Percentiles rank a stretch among this genome's conserved stretches.
phyloP scores from a whole-genome alignment of 805 yeast genomes.

The Pichia thaimueangensis region DNA sequence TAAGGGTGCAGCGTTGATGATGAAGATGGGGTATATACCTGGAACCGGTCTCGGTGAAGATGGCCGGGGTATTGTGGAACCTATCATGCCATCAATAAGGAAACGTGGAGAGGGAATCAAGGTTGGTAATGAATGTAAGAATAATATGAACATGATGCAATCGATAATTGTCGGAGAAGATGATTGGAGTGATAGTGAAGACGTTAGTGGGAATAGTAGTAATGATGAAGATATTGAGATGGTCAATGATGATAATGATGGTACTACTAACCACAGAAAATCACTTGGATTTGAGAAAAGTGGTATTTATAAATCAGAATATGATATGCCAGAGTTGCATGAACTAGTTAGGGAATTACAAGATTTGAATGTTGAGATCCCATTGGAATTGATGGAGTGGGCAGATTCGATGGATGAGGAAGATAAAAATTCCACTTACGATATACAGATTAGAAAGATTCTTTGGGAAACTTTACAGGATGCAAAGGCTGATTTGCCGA shows the following conservation, averaged over 20 bases:
- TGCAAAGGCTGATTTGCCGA: constrained; percentile 9
- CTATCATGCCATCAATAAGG: constrained; percentile 64
- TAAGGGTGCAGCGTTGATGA: constrained; percentile 72
- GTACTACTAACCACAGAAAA: background rate
- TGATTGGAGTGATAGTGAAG: constrained; percentile 13
- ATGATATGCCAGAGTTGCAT: constrained; percentile 29
- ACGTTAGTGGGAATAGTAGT: constrained; percentile 23
- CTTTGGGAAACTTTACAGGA: constrained; percentile 15
- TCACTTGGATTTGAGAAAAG: constrained; percentile 13
- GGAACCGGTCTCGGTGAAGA: constrained; percentile 82
- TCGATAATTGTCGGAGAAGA: constrained; percentile 9
- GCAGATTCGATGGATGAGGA: constrained; percentile 19
- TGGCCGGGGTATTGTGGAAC: constrained; percentile 70
- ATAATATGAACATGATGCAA: constrained; percentile 11
- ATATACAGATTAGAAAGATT: constrained; percentile 17
- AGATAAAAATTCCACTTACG: background rate
- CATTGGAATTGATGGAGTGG: constrained; percentile 30
- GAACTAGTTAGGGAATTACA: constrained; percentile 34
- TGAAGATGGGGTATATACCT: constrained; percentile 78
- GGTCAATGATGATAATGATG: constrained; percentile 16
- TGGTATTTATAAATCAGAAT: constrained; percentile 8
- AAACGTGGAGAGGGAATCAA: constrained; percentile 75
- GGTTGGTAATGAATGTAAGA: constrained; percentile 42
- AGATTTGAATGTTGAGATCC: constrained; percentile 30
- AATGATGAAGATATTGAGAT: too few relatives aligned